These are phyloP conservation scores for Phytopythium aichiense DNA, from an alignment of 352 stramenopile genomes.

Conservation along the genomic window DNA sequence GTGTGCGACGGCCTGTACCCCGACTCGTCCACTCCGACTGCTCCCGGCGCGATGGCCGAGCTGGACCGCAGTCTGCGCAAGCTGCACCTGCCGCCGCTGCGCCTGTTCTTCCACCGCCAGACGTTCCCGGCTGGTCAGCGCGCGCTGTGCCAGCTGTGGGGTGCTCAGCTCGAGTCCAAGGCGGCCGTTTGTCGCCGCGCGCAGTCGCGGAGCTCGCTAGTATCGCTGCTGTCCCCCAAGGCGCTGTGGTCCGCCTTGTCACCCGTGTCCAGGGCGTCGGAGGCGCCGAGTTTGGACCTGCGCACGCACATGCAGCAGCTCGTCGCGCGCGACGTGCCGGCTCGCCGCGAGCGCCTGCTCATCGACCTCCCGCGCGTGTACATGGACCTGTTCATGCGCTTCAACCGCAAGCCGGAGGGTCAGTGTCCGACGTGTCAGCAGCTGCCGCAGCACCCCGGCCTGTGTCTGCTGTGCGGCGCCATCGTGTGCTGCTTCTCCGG, in stretches of 20 bases:
- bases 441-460: constrained; percentile 59
- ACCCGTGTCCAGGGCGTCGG: not conserved
- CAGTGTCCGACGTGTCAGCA: constrained; percentile 56
- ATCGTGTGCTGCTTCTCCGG: constrained; percentile 75
- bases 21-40: constrained; percentile 8
- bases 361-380: constrained; percentile 64
- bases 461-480: constrained; percentile 74
- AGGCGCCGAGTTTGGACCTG: constrained; percentile 8
- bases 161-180: constrained; percentile 63
- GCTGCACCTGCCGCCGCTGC: constrained; percentile 65
- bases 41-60: constrained; percentile 11
- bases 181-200: constrained; percentile 47
- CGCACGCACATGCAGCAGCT: constrained; percentile 25
- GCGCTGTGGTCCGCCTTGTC: not conserved
- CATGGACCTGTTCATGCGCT: constrained; percentile 81
- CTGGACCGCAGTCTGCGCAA: constrained; percentile 45
- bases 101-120: constrained; percentile 58
- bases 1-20: constrained; percentile 65
- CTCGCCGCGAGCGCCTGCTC: constrained; percentile 18
- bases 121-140: constrained; percentile 59
- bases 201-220: constrained; percentile 9
- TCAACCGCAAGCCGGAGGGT: constrained; percentile 59
- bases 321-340: constrained; percentile 16
- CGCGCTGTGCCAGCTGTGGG: constrained; percentile 66
- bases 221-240: not conserved